These are phyloP conservation scores for Colletotrichum sp. DNA, from an alignment of 2,329 filamentous ascomycete genomes.

Conservation along the genomic window DNA sequence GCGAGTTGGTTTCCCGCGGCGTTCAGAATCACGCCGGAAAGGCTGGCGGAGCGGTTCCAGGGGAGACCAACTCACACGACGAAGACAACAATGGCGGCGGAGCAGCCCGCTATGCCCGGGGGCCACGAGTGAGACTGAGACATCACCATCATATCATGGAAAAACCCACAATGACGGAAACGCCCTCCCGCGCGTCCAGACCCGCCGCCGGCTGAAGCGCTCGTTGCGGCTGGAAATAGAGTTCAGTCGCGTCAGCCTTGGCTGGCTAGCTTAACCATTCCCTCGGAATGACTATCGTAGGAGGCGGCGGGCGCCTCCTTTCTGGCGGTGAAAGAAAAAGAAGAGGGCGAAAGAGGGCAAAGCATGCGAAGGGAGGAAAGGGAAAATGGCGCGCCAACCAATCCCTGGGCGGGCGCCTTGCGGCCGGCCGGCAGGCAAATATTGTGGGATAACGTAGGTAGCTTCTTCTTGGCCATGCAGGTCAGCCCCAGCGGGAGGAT, in stretches of 20 bases:
- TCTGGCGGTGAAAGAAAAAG: conserved; percentile 8
- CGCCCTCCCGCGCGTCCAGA: background rate
- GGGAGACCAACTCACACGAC: background rate
- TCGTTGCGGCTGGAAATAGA: background rate
- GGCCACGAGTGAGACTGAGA: background rate
- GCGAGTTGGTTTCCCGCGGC: conserved; percentile 57
- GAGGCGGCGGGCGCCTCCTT: background rate
- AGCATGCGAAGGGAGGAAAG: background rate
- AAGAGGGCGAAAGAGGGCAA: background rate
- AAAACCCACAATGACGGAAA: background rate
- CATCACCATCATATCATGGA: background rate
- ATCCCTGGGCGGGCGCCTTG: background rate
- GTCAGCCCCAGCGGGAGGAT: background rate
- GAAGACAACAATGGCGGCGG: background rate
- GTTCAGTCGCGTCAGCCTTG: background rate
- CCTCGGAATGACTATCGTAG: background rate
- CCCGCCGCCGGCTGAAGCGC: background rate
- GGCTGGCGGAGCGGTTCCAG: conserved; percentile 35
- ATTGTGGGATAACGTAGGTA: background rate
- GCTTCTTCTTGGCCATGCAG: background rate
- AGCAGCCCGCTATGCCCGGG: background rate
- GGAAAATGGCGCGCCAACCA: background rate
- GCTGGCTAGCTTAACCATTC: conserved; percentile 17
- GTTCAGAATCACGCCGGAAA: conserved; percentile 51
- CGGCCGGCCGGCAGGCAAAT: background rate